Conservation (phyloP, 306 rosid species). For the Vicia sativa region DNA sequence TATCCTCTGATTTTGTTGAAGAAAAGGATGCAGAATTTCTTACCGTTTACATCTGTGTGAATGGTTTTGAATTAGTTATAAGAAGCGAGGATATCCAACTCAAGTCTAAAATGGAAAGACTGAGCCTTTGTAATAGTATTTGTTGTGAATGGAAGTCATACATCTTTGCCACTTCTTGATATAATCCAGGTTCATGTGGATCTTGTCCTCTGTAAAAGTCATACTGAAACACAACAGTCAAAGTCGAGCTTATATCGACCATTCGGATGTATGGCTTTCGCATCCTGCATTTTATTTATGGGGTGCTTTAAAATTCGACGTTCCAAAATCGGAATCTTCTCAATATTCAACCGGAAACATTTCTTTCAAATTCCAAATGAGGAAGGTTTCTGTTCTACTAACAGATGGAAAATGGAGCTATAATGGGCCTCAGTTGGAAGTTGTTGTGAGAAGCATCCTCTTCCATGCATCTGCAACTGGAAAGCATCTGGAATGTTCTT, state of each 20-base stretch:
- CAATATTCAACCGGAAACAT: constrained; percentile 46
- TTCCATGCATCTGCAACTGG: constrained; percentile 50
- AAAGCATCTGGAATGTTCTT: constrained; percentile 58
- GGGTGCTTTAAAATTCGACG: constrained; percentile 52
- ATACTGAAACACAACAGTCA: constrained; percentile 33
- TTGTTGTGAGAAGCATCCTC: constrained; percentile 62
- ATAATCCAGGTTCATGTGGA: constrained; percentile 56
- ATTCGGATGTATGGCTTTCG: constrained; percentile 71
- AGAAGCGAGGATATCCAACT: constrained; percentile 47
- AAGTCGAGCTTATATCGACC: constrained; percentile 62
- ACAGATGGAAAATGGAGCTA: constrained; percentile 97
- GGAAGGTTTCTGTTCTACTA: constrained; percentile 76
- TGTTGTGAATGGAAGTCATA: constrained; percentile 51
- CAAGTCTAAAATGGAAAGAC: constrained; percentile 64
- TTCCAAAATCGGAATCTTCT: constrained; percentile 57
- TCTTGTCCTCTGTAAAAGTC: constrained; percentile 43
- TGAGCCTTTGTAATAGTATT: constrained; percentile 52
- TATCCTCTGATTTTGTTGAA: constrained; percentile 46
- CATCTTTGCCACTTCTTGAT: constrained; percentile 74
- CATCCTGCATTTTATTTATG: constrained; percentile 67
- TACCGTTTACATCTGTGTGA: constrained; percentile 54
- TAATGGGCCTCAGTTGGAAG: constrained; percentile 81
- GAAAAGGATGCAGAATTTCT: constrained; percentile 51
- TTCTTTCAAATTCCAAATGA: constrained; percentile 52
- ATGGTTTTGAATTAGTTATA: constrained; percentile 51